A percentile compares a stretch with the other conserved stretches of the same genome.
Conservation (phyloP, 1,139 yeast genomes). For the Scheffersomyces quercinus region DNA sequence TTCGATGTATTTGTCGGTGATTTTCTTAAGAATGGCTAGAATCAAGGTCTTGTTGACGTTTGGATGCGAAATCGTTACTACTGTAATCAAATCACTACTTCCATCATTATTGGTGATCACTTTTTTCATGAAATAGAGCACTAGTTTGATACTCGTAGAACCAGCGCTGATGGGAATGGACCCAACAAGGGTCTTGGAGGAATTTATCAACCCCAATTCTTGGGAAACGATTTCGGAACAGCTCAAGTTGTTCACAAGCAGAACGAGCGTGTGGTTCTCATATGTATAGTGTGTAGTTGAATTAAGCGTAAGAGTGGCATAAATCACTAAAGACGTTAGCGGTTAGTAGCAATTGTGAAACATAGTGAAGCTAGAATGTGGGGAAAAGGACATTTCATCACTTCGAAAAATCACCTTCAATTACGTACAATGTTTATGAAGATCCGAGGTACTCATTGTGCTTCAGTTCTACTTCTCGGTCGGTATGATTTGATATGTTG, state of each 20-base stretch:
- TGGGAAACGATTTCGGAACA: conserved; percentile 57
- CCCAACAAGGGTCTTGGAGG: conserved; percentile 47
- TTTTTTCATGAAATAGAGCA: conserved; percentile 53
- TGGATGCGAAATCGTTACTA: conserved; percentile 46
- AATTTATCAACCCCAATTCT: conserved; percentile 54
- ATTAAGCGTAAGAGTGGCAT: conserved; percentile 50
- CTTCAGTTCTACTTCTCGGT: neutral
- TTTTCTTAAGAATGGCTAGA: conserved; percentile 47
- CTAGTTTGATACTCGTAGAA: conserved; percentile 33
- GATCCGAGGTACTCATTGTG: conserved; percentile 14
- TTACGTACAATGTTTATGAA: conserved; percentile 37
- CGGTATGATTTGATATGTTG: too few species aligned
- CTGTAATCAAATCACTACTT: conserved; percentile 51
- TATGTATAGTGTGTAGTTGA: conserved; percentile 59
- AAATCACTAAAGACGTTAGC: conserved; percentile 28
- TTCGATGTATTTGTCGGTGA: conserved; percentile 50
- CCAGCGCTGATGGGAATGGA: conserved; percentile 38
- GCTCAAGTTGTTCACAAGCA: conserved; percentile 41
- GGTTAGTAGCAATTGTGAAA: too few species aligned
- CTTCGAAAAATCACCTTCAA: neutral
- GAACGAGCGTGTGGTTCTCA: conserved; percentile 46
- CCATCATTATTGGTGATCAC: conserved; percentile 42
- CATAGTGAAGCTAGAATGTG: too few species aligned
- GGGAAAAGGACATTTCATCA: too few species aligned
- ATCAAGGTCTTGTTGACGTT: conserved; percentile 47